These are phyloP conservation scores for Phaeomoniella chlamydospora DNA, from an alignment of 2,329 filamentous ascomycete species.

Conservation along the genomic window DNA sequence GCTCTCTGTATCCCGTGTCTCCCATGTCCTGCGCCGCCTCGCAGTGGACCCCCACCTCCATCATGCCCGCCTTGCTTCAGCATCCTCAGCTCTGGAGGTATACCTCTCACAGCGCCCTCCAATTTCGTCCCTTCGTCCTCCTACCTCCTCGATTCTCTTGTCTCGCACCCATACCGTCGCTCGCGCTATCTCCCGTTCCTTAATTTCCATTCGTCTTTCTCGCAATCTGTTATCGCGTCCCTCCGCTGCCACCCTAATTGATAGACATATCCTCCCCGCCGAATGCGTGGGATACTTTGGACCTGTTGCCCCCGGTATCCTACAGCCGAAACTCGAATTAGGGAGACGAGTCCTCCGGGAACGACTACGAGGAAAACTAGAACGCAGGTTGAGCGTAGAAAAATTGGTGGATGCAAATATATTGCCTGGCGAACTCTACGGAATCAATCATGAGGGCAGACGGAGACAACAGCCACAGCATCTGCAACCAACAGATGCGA, in stretches of 20 bases:
- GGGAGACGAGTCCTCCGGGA: constrained; percentile 8
- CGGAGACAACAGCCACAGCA: background rate
- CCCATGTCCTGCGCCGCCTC: constrained; percentile 46
- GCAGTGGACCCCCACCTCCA: constrained; percentile 54
- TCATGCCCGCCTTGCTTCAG: constrained; percentile 43
- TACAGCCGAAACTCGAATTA: constrained; percentile 10
- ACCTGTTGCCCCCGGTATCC: constrained; percentile 9
- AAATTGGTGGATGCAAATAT: constrained; percentile 15
- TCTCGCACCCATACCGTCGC: constrained; percentile 52
- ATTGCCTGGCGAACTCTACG: constrained; percentile 5
- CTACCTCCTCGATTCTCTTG: constrained; percentile 50
- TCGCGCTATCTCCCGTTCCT: constrained; percentile 45
- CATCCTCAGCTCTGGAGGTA: constrained; percentile 38
- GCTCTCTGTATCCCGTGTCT: constrained; percentile 28
- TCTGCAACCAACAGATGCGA: background rate
- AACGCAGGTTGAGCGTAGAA: constrained; percentile 15
- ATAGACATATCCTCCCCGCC: constrained; percentile 48
- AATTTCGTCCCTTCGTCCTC: constrained; percentile 47
- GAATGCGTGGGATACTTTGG: constrained; percentile 34
- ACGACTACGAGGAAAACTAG: constrained; percentile 10
- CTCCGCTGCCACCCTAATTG: constrained; percentile 44
- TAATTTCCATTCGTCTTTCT: constrained; percentile 52
- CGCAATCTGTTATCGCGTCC: constrained; percentile 47
- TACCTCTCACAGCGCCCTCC: constrained; percentile 42
- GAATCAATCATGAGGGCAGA: background rate